Conservation (phyloP, 306 rosid species). For the Vachellia pachyceras region DNA sequence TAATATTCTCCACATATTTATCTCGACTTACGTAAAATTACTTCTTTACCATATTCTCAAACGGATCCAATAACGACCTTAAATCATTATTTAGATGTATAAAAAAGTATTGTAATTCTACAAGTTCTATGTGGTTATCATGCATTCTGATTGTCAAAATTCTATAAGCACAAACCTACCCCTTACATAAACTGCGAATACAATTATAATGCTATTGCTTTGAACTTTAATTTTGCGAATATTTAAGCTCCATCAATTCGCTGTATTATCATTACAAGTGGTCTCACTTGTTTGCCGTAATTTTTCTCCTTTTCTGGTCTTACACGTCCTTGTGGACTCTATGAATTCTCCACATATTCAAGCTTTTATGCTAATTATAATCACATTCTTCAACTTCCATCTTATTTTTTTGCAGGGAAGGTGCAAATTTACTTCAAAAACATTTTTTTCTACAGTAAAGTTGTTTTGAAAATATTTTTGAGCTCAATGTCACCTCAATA, state of each 20-base stretch:
- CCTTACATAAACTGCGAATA: constrained; percentile 12
- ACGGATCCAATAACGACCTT: neutral
- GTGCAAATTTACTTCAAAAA: too few relatives aligned
- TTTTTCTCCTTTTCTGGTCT: constrained; percentile 19
- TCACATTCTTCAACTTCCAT: neutral
- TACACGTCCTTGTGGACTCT: constrained; percentile 16
- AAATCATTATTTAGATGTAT: neutral
- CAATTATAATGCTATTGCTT: neutral
- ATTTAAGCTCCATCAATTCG: constrained; percentile 10
- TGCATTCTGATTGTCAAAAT: constrained; percentile 35
- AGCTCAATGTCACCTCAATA: too few relatives aligned
- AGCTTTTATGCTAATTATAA: constrained; percentile 6
- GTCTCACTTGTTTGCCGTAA: constrained; percentile 32
- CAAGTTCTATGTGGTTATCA: neutral
- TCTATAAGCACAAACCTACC: constrained; percentile 26
- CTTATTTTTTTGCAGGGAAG: neutral
- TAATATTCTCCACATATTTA: too few relatives aligned
- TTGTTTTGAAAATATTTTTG: too few relatives aligned
- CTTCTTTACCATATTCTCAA: too few relatives aligned
- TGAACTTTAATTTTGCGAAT: neutral
- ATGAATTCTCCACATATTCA: constrained; percentile 31
- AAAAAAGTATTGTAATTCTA: neutral
- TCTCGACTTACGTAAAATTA: too few relatives aligned
- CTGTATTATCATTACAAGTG: constrained; percentile 38
- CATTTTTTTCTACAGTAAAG: too few relatives aligned